A percentile compares a stretch with the other conserved stretches of the same genome.
These are phyloP conservation scores for Aurantiochytrium sp. DNA, from an alignment of 108 stramenopile species.

Conservation along the genomic window DNA sequence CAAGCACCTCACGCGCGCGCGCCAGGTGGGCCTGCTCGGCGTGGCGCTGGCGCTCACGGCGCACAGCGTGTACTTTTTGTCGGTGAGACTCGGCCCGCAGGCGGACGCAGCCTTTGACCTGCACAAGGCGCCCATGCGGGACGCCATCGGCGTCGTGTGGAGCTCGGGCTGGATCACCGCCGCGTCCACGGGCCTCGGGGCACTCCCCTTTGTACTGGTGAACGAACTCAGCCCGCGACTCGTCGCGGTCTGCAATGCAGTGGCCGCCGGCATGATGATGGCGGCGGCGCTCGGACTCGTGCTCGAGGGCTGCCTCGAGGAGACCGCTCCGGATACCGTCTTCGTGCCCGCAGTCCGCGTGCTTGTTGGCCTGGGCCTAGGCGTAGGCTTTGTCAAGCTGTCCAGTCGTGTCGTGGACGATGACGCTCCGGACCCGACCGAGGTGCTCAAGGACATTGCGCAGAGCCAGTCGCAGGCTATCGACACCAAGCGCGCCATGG, in stretches of 20 bases:
- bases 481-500: slow-evolving; percentile 53
- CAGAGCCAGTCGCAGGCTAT: background rate
- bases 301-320: background rate
- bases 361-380: background rate
- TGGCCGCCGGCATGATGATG: slow-evolving; percentile 99
- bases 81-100: background rate
- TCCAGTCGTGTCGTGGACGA: background rate
- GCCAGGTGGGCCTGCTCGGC: background rate
- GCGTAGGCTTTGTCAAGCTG: background rate
- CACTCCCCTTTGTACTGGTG: slow-evolving; percentile 76
- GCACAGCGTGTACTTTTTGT: background rate
- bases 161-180: slow-evolving; percentile 98
- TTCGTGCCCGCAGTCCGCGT: background rate
- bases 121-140: slow-evolving; percentile 33
- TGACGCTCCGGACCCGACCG: background rate
- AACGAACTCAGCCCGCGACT: slow-evolving; percentile 69
- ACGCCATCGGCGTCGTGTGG: slow-evolving; percentile 72
- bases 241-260: slow-evolving; percentile 73
- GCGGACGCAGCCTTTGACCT: background rate
- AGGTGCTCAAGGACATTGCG: background rate
- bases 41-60: background rate
- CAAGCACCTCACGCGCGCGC: background rate
- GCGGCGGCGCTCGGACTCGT: background rate
- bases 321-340: background rate
- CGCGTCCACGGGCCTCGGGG: slow-evolving; percentile 86